Percentiles rank a stretch among this genome's conserved stretches.
Conservation (phyloP, 768 basidiomycete species). For the Phanerochaete carnosa region DNA sequence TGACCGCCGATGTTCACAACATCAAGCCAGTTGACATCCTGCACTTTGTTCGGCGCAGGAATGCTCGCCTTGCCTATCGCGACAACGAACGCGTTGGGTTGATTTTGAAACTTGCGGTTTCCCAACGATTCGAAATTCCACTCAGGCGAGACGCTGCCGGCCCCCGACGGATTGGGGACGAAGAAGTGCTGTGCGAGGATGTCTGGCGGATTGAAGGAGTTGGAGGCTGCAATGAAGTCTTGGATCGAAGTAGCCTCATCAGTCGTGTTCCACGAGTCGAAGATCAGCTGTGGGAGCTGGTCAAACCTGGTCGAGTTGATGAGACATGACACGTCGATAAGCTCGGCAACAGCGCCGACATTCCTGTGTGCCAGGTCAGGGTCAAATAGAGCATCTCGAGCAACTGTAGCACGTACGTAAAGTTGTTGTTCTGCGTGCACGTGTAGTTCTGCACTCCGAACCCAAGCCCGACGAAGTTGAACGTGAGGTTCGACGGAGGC, state of each 20-base stretch:
- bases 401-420: slow-evolving; percentile 33
- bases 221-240: slow-evolving; percentile 18
- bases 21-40: slow-evolving; percentile 36
- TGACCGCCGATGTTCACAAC: slow-evolving; percentile 24
- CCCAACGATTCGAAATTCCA: slow-evolving; percentile 31
- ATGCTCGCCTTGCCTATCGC: slow-evolving; percentile 22
- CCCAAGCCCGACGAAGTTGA: slow-evolving; percentile 41
- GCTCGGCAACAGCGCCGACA: slow-evolving; percentile 35
- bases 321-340: slow-evolving; percentile 31
- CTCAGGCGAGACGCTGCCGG: slow-evolving; percentile 27
- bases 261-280: slow-evolving; percentile 15
- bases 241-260: slow-evolving; percentile 13
- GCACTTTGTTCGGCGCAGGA: slow-evolving; percentile 22
- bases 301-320: slow-evolving; percentile 14
- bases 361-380: slow-evolving; percentile 28
- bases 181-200: slow-evolving; percentile 37
- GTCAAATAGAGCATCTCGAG: neutral
- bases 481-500: slow-evolving; percentile 32
- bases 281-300: slow-evolving; percentile 16
- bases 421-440: slow-evolving; percentile 35
- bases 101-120: slow-evolving; percentile 12
- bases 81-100: slow-evolving; percentile 23
- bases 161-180: slow-evolving; percentile 28
- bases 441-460: slow-evolving; percentile 57
- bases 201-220: slow-evolving; percentile 18